Conservation (phyloP, 2,329 filamentous ascomycete genomes). For the Talaromyces sp. region DNA sequence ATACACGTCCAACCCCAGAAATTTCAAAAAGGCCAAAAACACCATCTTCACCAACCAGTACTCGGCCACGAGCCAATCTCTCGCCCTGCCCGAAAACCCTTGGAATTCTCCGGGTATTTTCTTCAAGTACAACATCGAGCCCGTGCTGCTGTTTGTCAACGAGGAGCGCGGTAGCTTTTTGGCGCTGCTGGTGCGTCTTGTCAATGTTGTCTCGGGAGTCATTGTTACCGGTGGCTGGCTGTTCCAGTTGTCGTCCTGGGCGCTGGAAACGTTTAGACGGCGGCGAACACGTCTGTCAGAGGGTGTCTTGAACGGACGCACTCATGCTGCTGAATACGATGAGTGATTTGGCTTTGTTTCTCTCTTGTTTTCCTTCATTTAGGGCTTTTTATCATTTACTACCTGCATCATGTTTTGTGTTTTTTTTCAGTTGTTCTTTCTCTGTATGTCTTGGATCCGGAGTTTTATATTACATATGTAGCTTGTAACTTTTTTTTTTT, state of each 20-base stretch:
- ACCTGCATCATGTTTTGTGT: background rate
- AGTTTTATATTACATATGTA: background rate
- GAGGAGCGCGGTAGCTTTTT: constrained; percentile 74
- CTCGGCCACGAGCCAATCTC: constrained; percentile 85
- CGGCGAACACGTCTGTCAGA: constrained; percentile 37
- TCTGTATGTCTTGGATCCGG: background rate
- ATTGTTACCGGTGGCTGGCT: constrained; percentile 92
- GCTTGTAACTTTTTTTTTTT: background rate
- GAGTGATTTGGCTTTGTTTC: constrained; percentile 14
- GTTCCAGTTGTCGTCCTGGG: constrained; percentile 78
- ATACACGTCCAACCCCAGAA: constrained; percentile 30
- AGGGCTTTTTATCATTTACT: constrained; percentile 2
- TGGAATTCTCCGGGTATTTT: constrained; percentile 77
- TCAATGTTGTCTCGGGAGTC: constrained; percentile 87
- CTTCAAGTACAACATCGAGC: constrained; percentile 98
- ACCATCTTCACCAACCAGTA: constrained; percentile 94
- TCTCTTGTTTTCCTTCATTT: constrained; percentile 19
- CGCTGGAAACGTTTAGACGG: constrained; percentile 43
- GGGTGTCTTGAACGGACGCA: constrained; percentile 45
- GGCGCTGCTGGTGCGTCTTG: constrained; percentile 69
- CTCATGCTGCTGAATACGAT: constrained; percentile 21
- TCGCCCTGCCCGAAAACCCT: constrained; percentile 52
- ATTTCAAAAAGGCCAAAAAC: constrained; percentile 35
- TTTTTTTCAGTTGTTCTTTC: background rate
- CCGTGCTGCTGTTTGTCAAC: constrained; percentile 77